Base-by-base conservation (phyloP, 805 yeast genomes). In the Lipomyces spencermartinsiae region DNA sequence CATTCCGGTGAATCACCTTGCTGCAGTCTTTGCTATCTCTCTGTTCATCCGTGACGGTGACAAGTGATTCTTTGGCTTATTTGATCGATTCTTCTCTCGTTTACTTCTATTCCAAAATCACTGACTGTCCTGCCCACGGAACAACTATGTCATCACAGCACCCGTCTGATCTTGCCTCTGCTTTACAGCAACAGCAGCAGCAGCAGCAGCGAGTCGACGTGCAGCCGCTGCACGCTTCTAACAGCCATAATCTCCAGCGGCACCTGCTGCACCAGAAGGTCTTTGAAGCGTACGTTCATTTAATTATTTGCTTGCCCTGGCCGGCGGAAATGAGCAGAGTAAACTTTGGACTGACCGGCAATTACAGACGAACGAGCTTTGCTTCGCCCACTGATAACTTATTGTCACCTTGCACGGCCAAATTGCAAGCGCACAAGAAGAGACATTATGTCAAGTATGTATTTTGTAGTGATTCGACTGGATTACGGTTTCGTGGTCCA, bases 331-430 rank as follows among this genome's bases (percentile, higher is more conserved):
- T 12, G 33, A 60, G 62, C 9, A 14, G 12, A n/a, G 12, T n/a
- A 8, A 16, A 39, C 14, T 14, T 39, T 16, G 19, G 19, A 12
- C 19, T 37, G 51, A 19, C 16, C 19, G 19, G 10, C 14, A n/a
- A 19, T n/a, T 46, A 29, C 58, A 71, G 74, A 3, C 70, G 72
- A 19, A 58, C 67, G 10, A 77, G 68, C 68, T 77, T 79, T 68
- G 78, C 85, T 7, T 85, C 89, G 14, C 89, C 89, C 57, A 87
- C 90, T 2, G 90, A 87, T 72, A 83, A 80, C 60, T 70, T 86
- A 70, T 76, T 86, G 76, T 85, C 89, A 2, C 89, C 90, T 35
- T 85, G 89, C 73, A 82, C 89, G 1, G 84, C 85, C 70, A 86
- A 85, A 75, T 76, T 87, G 68, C 84, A 76, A 68, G 83, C 83